Evolutionary conservation across 257 asterid species (phyloP).

Genomic region (Solanum etuberosum): DNA sequence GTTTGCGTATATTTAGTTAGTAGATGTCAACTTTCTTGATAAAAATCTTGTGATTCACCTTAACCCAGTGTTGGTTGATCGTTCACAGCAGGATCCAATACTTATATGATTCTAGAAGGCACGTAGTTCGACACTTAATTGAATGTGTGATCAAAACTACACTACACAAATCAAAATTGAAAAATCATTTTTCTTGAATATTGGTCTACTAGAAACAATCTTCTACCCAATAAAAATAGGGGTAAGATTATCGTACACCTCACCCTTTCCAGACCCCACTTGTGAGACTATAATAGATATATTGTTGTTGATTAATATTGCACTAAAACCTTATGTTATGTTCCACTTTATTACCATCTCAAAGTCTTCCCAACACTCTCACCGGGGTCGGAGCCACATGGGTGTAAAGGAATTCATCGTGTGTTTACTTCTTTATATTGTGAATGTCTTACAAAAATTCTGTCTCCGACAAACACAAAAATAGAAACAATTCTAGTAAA

Average conservation of each 20-base stretch:
- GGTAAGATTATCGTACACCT: background rate
- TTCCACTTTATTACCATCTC: background rate
- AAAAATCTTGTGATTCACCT: background rate
- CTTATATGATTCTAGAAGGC: too few relatives aligned
- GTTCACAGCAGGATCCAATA: too few relatives aligned
- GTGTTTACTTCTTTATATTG: too few relatives aligned
- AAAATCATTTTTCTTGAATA: background rate
- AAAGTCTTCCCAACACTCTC: background rate
- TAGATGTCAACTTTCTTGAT: background rate
- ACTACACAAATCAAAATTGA: too few relatives aligned
- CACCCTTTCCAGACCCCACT: fast-evolving
- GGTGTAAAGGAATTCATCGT: background rate
- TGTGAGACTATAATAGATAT: background rate
- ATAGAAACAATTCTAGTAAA: background rate
- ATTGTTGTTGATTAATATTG: background rate
- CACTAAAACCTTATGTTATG: background rate
- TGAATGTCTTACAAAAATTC: background rate
- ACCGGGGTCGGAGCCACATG: background rate
- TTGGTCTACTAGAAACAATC: too few relatives aligned
- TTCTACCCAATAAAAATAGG: background rate
- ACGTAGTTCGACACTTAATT: too few relatives aligned
- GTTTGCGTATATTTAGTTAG: background rate
- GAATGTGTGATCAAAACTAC: too few relatives aligned
- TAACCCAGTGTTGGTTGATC: background rate
- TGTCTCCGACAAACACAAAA: fast-evolving